These are phyloP conservation scores for Debaryomyces castellii DNA, from an alignment of 805 yeast species.

Conservation along the genomic window DNA sequence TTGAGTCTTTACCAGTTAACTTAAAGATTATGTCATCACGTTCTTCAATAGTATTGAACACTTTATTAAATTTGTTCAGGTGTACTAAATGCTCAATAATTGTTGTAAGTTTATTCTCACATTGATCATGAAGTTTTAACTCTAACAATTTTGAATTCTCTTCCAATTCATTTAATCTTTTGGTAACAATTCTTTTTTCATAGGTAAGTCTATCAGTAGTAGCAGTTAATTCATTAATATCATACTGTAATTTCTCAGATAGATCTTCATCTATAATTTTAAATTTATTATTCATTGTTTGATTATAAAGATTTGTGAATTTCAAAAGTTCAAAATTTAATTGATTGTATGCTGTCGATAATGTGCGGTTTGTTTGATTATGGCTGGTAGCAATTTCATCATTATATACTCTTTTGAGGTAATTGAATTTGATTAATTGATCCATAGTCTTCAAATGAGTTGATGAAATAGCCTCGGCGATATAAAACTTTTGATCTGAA, in stretches of 20 bases:
- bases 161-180: slow-evolving; percentile 41
- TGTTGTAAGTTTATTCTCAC: slow-evolving; percentile 21
- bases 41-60: slow-evolving; percentile 29
- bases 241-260: slow-evolving; percentile 23
- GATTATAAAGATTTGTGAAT: slow-evolving; percentile 24
- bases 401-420: slow-evolving; percentile 12
- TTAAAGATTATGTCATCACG: slow-evolving; percentile 22
- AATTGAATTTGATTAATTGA: slow-evolving; percentile 19
- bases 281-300: slow-evolving; percentile 22
- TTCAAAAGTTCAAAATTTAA: slow-evolving; percentile 31
- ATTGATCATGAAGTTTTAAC: slow-evolving; percentile 26
- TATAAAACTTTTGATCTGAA: slow-evolving; percentile 6
- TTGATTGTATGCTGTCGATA: slow-evolving; percentile 21
- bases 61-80: slow-evolving; percentile 31
- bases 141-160: slow-evolving; percentile 29
- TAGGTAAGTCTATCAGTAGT: slow-evolving; percentile 39
- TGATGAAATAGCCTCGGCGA: slow-evolving; percentile 17
- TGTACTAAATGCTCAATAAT: slow-evolving; percentile 25
- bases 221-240: slow-evolving; percentile 29
- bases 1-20: slow-evolving; percentile 22
- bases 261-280: slow-evolving; percentile 30
- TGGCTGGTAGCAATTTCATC: slow-evolving; percentile 1
- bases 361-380: slow-evolving; percentile 8
- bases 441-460: slow-evolving; percentile 16
- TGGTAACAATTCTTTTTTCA: slow-evolving; percentile 40